phyloP scores from a whole-genome alignment of 2,329 filamentous ascomycete species.

The Venturia pyrina region DNA sequence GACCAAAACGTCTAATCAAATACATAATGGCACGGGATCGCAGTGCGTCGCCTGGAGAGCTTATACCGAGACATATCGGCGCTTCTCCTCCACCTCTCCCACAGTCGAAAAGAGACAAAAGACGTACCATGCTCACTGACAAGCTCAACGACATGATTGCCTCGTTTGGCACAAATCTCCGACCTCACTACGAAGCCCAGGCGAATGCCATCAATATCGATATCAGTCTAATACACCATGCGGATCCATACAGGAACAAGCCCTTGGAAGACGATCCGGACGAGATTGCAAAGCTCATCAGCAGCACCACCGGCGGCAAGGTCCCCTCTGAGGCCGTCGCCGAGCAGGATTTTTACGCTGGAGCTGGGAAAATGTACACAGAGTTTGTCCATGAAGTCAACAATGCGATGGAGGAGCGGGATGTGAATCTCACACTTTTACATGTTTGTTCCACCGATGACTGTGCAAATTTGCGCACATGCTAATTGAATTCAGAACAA shows the following conservation, averaged over 20 bases:
- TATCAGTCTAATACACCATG: constrained; percentile 73
- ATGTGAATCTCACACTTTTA: constrained; percentile 70
- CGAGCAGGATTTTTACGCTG: constrained; percentile 56
- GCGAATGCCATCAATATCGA: constrained; percentile 87
- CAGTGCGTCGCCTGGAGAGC: constrained; percentile 11
- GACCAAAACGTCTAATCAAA: not conserved
- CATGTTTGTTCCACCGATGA: constrained; percentile 48
- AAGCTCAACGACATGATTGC: constrained; percentile 66
- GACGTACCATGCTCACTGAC: constrained; percentile 72
- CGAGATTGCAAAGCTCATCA: constrained; percentile 53
- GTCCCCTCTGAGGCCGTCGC: constrained; percentile 36
- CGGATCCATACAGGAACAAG: constrained; percentile 66
- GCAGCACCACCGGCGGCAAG: constrained; percentile 31
- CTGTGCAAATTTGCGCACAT: not conserved
- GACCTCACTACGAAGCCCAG: constrained; percentile 78
- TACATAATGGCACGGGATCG: constrained; percentile 12
- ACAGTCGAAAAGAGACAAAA: constrained; percentile 77
- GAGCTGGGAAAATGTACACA: constrained; percentile 70
- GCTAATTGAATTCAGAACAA: constrained; percentile 36
- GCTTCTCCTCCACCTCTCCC: constrained; percentile 8
- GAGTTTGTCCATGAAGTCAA: constrained; percentile 82
- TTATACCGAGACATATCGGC: constrained; percentile 31
- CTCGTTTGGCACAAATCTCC: constrained; percentile 70
- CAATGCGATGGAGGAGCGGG: constrained; percentile 75
- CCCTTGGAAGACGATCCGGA: constrained; percentile 57